Conservation (phyloP, 148 eudicot genomes). For the Drosera capensis region DNA sequence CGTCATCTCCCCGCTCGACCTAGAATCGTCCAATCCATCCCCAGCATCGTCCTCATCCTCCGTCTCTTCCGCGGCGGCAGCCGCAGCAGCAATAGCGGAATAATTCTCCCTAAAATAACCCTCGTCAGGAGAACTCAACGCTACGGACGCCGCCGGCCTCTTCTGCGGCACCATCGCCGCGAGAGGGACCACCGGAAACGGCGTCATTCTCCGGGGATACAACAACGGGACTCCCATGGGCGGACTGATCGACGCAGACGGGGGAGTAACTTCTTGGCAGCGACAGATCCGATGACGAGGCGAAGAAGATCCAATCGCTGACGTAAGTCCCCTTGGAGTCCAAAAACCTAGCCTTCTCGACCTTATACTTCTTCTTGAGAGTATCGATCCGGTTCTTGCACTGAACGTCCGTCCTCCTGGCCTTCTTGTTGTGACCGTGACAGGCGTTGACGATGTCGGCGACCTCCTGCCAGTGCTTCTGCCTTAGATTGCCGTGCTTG, state of each 20-base stretch:
- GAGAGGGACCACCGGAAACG: neutral
- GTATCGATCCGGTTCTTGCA: slow-evolving; percentile 25
- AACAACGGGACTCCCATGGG: slow-evolving; percentile 7
- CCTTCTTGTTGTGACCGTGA: slow-evolving; percentile 1
- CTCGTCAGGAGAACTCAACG: neutral
- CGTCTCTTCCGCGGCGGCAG: slow-evolving; percentile 3
- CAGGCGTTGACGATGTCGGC: slow-evolving; percentile 21
- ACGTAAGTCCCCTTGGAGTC: neutral
- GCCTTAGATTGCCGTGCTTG: slow-evolving; percentile 15
- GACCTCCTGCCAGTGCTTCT: slow-evolving; percentile 12
- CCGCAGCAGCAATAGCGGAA: slow-evolving; percentile 4
- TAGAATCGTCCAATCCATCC: slow-evolving; percentile 1
- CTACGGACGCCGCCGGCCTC: slow-evolving; percentile 1
- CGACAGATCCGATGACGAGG: slow-evolving; percentile 9
- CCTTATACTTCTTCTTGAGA: slow-evolving; percentile 20
- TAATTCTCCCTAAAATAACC: slow-evolving; percentile 10
- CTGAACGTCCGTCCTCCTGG: slow-evolving; percentile 12
- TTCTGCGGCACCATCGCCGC: slow-evolving; percentile 8
- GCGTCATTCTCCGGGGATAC: neutral
- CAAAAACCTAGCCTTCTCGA: slow-evolving; percentile 9
- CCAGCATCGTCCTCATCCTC: slow-evolving; percentile 3
- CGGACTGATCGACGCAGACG: neutral
- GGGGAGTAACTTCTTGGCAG: slow-evolving; percentile 4
- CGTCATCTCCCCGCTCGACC: neutral
- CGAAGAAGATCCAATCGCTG: slow-evolving; percentile 16